A percentile compares a stretch with the other conserved stretches of the same genome.
These are phyloP conservation scores for Emmonsia crescens DNA, from an alignment of 2,329 filamentous ascomycete genomes.

Conservation along the genomic window DNA sequence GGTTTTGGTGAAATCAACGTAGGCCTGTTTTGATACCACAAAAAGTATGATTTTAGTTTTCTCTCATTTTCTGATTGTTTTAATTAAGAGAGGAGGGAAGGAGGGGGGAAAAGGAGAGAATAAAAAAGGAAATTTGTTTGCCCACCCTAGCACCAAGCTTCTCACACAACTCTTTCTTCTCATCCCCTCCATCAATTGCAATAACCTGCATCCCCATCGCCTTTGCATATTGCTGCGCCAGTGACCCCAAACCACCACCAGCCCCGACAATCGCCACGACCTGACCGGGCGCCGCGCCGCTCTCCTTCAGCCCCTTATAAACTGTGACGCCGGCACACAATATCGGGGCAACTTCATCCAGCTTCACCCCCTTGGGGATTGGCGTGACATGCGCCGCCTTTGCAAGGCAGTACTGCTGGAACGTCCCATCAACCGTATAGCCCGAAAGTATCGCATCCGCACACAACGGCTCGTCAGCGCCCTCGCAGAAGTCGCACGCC, in stretches of 20 bases:
- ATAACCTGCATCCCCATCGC: constrained; percentile 78
- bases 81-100: too few species aligned
- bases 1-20: constrained; percentile 68
- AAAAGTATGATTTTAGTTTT: too few species aligned
- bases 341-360: constrained; percentile 69
- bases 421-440: constrained; percentile 85
- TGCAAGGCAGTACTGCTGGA: constrained; percentile 85
- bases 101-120: background rate
- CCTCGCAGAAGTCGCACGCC: constrained; percentile 70
- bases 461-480: constrained; percentile 75
- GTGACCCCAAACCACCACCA: constrained; percentile 67
- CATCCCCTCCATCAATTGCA: constrained; percentile 71
- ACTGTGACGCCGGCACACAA: constrained; percentile 80
- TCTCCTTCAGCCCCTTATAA: constrained; percentile 87
- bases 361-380: constrained; percentile 63
- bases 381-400: constrained; percentile 78
- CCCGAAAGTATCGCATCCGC: constrained; percentile 64
- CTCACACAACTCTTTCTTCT: constrained; percentile 60
- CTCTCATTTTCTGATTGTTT: too few species aligned
- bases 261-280: constrained; percentile 77
- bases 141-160: constrained; percentile 53
- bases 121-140: background rate
- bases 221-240: constrained; percentile 78
- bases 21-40: constrained; percentile 34
- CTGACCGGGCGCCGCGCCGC: constrained; percentile 61